Evolutionary conservation across 2,329 filamentous ascomycete species (phyloP).

Genomic region (Colletotrichum tropicicola): DNA sequence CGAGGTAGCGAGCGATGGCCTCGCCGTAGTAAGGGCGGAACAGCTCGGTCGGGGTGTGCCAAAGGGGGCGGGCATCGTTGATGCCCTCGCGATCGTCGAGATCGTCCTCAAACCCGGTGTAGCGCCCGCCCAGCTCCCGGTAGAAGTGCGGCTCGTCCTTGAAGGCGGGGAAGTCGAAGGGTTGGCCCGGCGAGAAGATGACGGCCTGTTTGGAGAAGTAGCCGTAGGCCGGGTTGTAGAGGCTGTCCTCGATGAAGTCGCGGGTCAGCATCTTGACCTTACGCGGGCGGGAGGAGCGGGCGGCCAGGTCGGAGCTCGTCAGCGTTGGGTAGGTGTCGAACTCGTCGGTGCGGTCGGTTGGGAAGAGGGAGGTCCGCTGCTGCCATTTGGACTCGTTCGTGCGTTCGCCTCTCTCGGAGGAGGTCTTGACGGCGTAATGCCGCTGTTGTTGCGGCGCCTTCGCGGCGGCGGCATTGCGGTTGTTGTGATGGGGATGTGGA

Average conservation of each 20-base stretch:
- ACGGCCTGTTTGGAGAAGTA: conserved; percentile 97
- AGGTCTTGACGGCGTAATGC: conserved; percentile 33
- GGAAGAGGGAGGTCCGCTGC: conserved; percentile 79
- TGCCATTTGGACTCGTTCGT: conserved; percentile 82
- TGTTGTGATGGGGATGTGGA: background rate
- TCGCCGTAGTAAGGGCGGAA: conserved; percentile 98
- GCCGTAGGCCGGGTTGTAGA: conserved; percentile 94
- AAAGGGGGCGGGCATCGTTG: conserved; percentile 85
- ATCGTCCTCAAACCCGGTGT: conserved; percentile 88
- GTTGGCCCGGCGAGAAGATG: conserved; percentile 92
- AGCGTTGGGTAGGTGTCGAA: conserved; percentile 85
- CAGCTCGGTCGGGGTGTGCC: conserved; percentile 98
- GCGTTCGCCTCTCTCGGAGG: conserved; percentile 37
- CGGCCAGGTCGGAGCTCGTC: conserved; percentile 80
- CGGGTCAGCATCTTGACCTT: conserved; percentile 96
- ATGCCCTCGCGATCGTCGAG: conserved; percentile 77
- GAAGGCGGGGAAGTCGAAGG: conserved; percentile 86
- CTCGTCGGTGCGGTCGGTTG: conserved; percentile 81
- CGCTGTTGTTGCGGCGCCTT: conserved; percentile 26
- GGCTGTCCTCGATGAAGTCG: conserved; percentile 96
- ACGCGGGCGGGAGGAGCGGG: conserved; percentile 77
- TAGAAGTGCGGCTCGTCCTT: conserved; percentile 89
- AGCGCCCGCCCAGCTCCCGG: conserved; percentile 77
- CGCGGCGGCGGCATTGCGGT: conserved; percentile 11
- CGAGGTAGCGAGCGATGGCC: conserved; percentile 93